A percentile compares a stretch with the other conserved stretches of the same genome.
phyloP scores from a whole-genome alignment of 345 rosid genomes.

The Gossypium sturtianum region DNA sequence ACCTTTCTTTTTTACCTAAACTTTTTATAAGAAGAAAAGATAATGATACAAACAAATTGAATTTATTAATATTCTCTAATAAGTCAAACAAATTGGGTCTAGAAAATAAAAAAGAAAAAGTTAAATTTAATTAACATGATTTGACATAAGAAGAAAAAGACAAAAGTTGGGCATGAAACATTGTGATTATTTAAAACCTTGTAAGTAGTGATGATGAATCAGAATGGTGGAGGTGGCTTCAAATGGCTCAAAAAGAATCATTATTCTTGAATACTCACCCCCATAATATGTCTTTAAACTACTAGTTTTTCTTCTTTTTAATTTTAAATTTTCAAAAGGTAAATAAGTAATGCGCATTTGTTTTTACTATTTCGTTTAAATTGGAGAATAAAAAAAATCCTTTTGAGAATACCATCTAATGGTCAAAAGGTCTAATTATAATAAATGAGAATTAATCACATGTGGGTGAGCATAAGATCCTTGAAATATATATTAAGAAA shows the following conservation, averaged over 20 bases:
- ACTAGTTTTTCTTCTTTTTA: neutral
- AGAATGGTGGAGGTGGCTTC: neutral
- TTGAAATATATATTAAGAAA: too few species aligned
- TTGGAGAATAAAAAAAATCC: neutral
- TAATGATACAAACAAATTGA: too few species aligned
- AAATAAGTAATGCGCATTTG: neutral
- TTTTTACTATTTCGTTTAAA: neutral
- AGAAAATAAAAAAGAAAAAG: too few species aligned
- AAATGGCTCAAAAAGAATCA: neutral
- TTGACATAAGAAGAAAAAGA: neutral
- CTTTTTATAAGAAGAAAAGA: too few species aligned
- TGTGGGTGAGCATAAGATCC: too few species aligned
- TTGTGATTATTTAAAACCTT: neutral
- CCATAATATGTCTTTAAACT: neutral
- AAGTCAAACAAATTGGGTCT: too few species aligned
- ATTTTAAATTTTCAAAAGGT: neutral
- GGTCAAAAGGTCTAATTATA: constrained; percentile 1
- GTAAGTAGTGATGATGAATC: neutral
- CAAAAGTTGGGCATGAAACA: neutral
- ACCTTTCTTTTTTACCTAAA: too few species aligned
- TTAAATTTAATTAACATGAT: neutral
- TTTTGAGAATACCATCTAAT: neutral
- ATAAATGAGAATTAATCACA: neutral
- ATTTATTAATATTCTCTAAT: too few species aligned
- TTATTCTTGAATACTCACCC: constrained; percentile 2